phyloP scores from a whole-genome alignment of 257 asterid species.

The Nicotiana sylvestris region DNA sequence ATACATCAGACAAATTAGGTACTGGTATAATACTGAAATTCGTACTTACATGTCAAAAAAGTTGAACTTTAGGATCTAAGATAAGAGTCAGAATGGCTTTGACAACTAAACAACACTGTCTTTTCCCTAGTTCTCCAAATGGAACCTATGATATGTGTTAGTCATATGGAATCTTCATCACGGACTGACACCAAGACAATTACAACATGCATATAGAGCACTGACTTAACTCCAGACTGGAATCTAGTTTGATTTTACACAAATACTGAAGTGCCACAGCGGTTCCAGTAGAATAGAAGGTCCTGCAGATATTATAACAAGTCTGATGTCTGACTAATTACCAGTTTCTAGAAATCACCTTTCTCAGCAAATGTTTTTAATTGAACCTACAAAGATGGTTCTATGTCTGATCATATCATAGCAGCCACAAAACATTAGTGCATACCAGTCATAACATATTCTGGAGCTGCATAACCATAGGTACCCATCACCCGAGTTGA shows the following conservation, averaged over 20 bases:
- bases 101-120: not conserved
- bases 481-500: slow-evolving; percentile 99
- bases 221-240: not conserved
- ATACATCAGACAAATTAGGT: not conserved
- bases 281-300: not conserved
- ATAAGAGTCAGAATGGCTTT: not conserved
- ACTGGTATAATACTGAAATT: not conserved
- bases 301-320: not conserved
- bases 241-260: not conserved
- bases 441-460: slow-evolving; percentile 98
- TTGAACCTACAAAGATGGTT: not conserved
- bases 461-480: slow-evolving; percentile 99
- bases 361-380: not conserved
- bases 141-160: not conserved
- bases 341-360: not conserved
- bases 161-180: not conserved
- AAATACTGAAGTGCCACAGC: not conserved
- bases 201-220: not conserved
- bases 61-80: not conserved
- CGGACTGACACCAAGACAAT: not conserved
- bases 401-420: not conserved
- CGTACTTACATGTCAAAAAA: not conserved
- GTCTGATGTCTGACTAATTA: not conserved
- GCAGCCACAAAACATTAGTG: not conserved
- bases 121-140: not conserved